Evolutionary conservation across 305 asterid genomes (phyloP), one percentile per base, ranked within the genome.

Genomic region (Solanum chacoense): DNA sequence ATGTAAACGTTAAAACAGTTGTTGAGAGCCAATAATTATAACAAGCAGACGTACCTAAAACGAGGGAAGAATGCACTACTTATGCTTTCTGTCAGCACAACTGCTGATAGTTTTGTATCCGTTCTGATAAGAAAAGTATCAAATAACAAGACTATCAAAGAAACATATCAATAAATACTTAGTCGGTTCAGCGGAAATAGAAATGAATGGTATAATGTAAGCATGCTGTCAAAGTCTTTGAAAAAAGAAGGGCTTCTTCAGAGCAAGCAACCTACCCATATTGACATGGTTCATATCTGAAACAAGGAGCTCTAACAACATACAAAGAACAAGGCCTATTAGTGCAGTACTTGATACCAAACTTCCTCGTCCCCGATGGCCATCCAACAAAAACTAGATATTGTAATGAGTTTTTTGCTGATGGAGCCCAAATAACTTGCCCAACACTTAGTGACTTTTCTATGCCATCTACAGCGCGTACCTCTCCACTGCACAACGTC

Each of bases 341-440:
- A 69, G 90, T 93, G 94, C 99, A 96, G 91, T 94, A 94, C 88
- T 90, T 95, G 89, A 97, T 97, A 77, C 99, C 99, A 88, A 96
- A 92, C 91, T 97, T 97, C 90, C 99, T 94, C 85, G 77, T 87
- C 92, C 93, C 93, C 16, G 98, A 95, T 88, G 97, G 96, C 99
- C 99, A 97, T 89, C 98, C 99, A 63, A 95, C 98, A 90, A 96
- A 95, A 71, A 96, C 95, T 78, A 97, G 95, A 93, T 93, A 91
- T 69, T 93, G 94, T 73, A 74, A 86, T 76, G 89, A 91, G 89
- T 87, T 94, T 87, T 93, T 93, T 78, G 90, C 80, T 74, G 94
- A 38, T 78, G 99, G 99, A 90, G 98, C 93, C 99, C 99, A 97
- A 55, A 95, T 93, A 91, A 95, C 99, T 91, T 97, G 99, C 88